Evolutionary conservation across 2,329 filamentous ascomycete genomes (phyloP).

Genomic region (Neonectria hederae): DNA sequence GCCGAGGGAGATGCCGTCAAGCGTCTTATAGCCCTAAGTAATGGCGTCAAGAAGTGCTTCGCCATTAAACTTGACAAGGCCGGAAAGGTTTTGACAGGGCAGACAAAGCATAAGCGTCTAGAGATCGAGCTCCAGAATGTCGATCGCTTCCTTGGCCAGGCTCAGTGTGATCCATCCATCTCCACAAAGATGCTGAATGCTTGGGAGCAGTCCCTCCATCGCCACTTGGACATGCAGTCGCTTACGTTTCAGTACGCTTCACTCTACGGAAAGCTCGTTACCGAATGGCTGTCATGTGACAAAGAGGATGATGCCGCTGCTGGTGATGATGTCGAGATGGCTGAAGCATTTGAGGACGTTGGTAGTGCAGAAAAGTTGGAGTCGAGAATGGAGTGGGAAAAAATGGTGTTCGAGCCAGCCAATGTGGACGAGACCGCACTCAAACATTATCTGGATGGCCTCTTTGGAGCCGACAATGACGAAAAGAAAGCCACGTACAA

Average conservation of each 20-base stretch:
- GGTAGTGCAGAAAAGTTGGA: slow-evolving; percentile 54
- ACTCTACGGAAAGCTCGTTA: slow-evolving; percentile 58
- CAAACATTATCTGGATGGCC: slow-evolving; percentile 49
- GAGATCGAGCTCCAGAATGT: slow-evolving; percentile 51
- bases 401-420: slow-evolving; percentile 53
- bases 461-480: slow-evolving; percentile 50
- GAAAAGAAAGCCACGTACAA: slow-evolving; percentile 37
- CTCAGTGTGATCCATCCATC: slow-evolving; percentile 53
- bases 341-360: slow-evolving; percentile 53
- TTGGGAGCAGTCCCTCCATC: slow-evolving; percentile 50
- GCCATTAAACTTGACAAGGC: slow-evolving; percentile 44
- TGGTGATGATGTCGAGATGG: slow-evolving; percentile 40
- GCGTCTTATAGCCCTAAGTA: slow-evolving; percentile 46
- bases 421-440: slow-evolving; percentile 51
- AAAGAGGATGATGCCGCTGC: slow-evolving; percentile 26
- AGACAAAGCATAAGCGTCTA: slow-evolving; percentile 41
- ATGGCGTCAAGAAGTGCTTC: slow-evolving; percentile 51
- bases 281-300: slow-evolving; percentile 54
- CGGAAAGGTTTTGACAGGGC: slow-evolving; percentile 34
- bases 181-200: slow-evolving; percentile 45
- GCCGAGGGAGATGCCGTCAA: slow-evolving; percentile 40
- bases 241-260: slow-evolving; percentile 56
- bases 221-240: slow-evolving; percentile 52
- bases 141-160: slow-evolving; percentile 52
- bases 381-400: slow-evolving; percentile 53